A percentile compares a stretch with the other conserved stretches of the same genome.
phyloP scores from a whole-genome alignment of 768 basidiomycete genomes.

The Russula foetens region DNA sequence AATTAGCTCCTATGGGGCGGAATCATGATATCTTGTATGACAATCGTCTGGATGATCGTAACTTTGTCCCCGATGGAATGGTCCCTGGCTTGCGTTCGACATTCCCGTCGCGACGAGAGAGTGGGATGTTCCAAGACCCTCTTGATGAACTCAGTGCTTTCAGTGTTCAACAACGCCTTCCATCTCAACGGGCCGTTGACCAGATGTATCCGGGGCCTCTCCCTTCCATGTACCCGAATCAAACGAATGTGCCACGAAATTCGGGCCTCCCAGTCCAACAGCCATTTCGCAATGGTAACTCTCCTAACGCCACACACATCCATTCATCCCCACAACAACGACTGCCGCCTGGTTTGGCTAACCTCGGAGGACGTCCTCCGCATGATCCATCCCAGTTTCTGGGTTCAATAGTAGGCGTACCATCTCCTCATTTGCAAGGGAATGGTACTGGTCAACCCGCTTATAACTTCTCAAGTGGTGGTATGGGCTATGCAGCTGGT shows the following conservation, averaged over 20 bases:
- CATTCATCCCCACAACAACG: constrained; percentile 45
- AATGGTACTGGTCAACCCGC: constrained; percentile 8
- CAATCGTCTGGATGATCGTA: constrained; percentile 64
- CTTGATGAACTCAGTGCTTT: constrained; percentile 56
- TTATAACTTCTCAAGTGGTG: constrained; percentile 34
- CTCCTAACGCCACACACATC: constrained; percentile 47
- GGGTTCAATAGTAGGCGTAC: constrained; percentile 34
- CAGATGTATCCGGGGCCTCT: constrained; percentile 47
- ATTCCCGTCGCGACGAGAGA: constrained; percentile 53
- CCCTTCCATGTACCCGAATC: constrained; percentile 46
- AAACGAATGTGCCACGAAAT: constrained; percentile 40
- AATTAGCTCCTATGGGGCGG: constrained; percentile 33
- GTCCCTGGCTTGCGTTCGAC: constrained; percentile 73
- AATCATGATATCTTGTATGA: constrained; percentile 67
- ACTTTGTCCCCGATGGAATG: constrained; percentile 78
- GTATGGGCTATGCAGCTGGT: constrained; percentile 22
- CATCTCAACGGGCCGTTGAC: constrained; percentile 44
- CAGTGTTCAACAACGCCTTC: constrained; percentile 44
- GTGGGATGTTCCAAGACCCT: constrained; percentile 46
- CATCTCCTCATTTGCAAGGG: constrained; percentile 16
- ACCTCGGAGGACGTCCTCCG: constrained; percentile 73
- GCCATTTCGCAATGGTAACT: constrained; percentile 58
- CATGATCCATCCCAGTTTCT: constrained; percentile 66
- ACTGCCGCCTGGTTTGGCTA: constrained; percentile 73
- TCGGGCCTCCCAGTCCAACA: constrained; percentile 50